These are phyloP conservation scores for Setaria viridis DNA, from an alignment of 202 grass and related monocot species.

Conservation along the genomic window DNA sequence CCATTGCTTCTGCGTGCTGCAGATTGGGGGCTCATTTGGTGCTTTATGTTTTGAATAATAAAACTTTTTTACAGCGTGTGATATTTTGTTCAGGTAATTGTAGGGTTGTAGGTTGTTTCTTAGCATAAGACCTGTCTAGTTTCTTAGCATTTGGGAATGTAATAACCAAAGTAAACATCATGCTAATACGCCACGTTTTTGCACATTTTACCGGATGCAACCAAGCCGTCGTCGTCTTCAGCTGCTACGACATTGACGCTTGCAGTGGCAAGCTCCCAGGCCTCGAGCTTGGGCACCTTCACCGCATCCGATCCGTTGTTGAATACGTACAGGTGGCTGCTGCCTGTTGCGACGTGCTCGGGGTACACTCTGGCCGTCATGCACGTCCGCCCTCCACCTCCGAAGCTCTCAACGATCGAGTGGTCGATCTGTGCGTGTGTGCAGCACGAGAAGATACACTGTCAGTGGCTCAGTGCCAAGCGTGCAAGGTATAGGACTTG, in stretches of 20 bases:
- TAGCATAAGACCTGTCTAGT: no score
- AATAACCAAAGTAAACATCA: neutral
- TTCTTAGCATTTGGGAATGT: no score
- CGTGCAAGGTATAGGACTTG: neutral
- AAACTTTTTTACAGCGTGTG: no score
- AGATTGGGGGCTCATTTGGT: no score
- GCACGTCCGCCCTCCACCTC: conserved; percentile 50
- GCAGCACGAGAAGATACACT: neutral
- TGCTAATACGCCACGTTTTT: neutral
- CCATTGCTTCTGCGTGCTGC: no score
- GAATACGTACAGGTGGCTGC: conserved; percentile 58
- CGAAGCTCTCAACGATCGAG: conserved; percentile 72
- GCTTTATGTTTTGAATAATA: no score
- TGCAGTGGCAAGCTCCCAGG: conserved; percentile 61
- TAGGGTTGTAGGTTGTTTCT: no score
- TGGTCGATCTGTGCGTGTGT: conserved; percentile 67
- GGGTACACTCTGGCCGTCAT: conserved; percentile 71
- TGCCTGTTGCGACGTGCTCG: conserved; percentile 38
- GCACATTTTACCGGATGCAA: conserved; percentile 19
- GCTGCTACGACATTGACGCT: conserved; percentile 16
- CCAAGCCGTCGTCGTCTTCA: conserved; percentile 34
- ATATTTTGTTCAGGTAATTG: no score
- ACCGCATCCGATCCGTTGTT: conserved; percentile 53
- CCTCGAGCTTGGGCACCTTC: conserved; percentile 58
- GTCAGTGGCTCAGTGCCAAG: neutral